Percentiles rank a stretch among this genome's conserved stretches.
These are phyloP conservation scores for Rhizopogon roseolus DNA, from an alignment of 768 basidiomycete genomes.

Conservation along the genomic window DNA sequence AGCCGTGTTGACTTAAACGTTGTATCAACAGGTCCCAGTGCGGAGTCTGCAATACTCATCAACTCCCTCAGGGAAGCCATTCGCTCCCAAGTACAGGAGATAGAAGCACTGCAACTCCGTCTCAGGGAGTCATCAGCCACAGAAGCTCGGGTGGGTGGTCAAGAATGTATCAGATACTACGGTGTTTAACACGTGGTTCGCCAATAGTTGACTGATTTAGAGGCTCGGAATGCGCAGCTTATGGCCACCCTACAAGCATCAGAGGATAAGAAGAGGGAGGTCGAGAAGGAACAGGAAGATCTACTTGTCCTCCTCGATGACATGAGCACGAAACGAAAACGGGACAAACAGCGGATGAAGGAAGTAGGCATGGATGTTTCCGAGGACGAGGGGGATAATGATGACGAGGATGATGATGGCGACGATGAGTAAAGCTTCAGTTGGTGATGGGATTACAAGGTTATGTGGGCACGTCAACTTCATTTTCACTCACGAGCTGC, in stretches of 20 bases:
- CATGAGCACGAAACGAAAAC: slow-evolving; percentile 76
- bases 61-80: slow-evolving; percentile 82
- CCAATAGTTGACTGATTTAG: slow-evolving; percentile 39
- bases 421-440: slow-evolving; percentile 9
- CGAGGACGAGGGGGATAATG: slow-evolving; percentile 85
- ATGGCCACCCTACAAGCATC: slow-evolving; percentile 44
- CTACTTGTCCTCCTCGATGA: slow-evolving; percentile 91
- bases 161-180: background rate
- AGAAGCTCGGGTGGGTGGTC: slow-evolving; percentile 32
- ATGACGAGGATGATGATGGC: slow-evolving; percentile 44
- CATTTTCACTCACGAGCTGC: background rate
- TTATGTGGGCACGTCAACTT: background rate
- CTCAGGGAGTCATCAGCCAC: slow-evolving; percentile 38
- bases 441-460: background rate
- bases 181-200: background rate
- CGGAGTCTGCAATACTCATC: slow-evolving; percentile 79
- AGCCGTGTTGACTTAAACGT: background rate
- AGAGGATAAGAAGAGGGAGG: slow-evolving; percentile 68
- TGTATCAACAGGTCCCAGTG: slow-evolving; percentile 48
- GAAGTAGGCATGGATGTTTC: slow-evolving; percentile 82
- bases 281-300: slow-evolving; percentile 97
- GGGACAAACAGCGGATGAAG: slow-evolving; percentile 76
- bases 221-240: slow-evolving; percentile 41
- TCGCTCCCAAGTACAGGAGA: slow-evolving; percentile 74
- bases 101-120: slow-evolving; percentile 60